A percentile compares a stretch with the other conserved stretches of the same genome.
phyloP scores from a whole-genome alignment of 2,329 filamentous ascomycete genomes.

The Colletotrichum spinosum region DNA sequence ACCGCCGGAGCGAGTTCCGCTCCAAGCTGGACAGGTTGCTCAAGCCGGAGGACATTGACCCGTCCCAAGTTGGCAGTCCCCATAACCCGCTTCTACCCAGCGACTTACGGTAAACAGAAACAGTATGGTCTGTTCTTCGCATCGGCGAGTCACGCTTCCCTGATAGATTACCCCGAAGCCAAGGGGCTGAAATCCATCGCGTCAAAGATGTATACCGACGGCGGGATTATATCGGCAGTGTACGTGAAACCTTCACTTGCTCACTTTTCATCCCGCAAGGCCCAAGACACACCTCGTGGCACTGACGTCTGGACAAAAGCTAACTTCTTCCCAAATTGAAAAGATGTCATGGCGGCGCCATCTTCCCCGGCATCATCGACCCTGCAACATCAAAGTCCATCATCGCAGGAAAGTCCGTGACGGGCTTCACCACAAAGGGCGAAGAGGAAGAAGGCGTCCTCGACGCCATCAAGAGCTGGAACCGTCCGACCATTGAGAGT shows the following conservation, averaged over 20 bases:
- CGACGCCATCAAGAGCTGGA: slow-evolving; percentile 46
- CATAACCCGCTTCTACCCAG: background rate
- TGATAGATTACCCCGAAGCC: slow-evolving; percentile 59
- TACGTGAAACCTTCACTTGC: background rate
- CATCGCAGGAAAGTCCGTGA: slow-evolving; percentile 51
- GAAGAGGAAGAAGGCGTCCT: slow-evolving; percentile 49
- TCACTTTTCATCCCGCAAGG: too few species aligned
- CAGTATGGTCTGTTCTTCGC: slow-evolving; percentile 54
- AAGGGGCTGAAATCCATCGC: slow-evolving; percentile 54
- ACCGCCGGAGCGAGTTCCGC: slow-evolving; percentile 55
- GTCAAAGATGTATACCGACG: slow-evolving; percentile 51
- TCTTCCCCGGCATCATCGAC: slow-evolving; percentile 50
- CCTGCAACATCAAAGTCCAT: slow-evolving; percentile 47
- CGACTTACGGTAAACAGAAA: background rate
- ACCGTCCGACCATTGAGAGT: slow-evolving; percentile 48
- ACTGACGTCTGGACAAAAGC: too few species aligned
- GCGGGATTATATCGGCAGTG: slow-evolving; percentile 56
- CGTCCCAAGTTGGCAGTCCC: slow-evolving; percentile 5
- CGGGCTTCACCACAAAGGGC: slow-evolving; percentile 53
- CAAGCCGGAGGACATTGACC: slow-evolving; percentile 50
- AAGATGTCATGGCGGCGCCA: slow-evolving; percentile 51
- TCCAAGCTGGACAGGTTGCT: slow-evolving; percentile 56
- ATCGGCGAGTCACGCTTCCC: slow-evolving; percentile 56
- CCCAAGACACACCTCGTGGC: too few species aligned
- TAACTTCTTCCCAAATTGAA: background rate